phyloP scores from a whole-genome alignment of 2,329 filamentous ascomycete species.

The Pseudogymnoascus sp. region DNA sequence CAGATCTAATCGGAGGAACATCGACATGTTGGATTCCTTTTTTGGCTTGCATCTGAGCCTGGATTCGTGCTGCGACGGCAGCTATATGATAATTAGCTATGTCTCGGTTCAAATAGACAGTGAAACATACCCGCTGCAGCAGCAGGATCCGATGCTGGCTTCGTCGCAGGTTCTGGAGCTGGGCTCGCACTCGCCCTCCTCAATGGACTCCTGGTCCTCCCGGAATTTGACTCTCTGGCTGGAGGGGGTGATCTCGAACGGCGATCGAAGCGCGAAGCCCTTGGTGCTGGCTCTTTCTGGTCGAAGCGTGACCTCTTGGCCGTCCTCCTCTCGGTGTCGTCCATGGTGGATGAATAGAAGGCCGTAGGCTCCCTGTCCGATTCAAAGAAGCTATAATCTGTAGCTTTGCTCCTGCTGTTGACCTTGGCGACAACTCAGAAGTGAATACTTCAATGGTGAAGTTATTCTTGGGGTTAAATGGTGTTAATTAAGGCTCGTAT shows the following conservation, averaged over 20 bases:
- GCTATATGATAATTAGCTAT: slow-evolving; percentile 39
- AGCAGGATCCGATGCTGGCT: slow-evolving; percentile 56
- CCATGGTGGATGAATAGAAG: slow-evolving; percentile 44
- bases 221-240: slow-evolving; percentile 56
- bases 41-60: slow-evolving; percentile 74
- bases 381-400: neutral
- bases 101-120: slow-evolving; percentile 8
- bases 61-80: slow-evolving; percentile 83
- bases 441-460: neutral
- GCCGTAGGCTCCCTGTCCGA: neutral
- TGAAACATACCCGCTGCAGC: slow-evolving; percentile 63
- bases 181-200: slow-evolving; percentile 27
- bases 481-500: neutral
- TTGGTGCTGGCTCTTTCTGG: slow-evolving; percentile 75
- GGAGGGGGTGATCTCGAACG: slow-evolving; percentile 76
- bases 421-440: neutral
- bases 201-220: slow-evolving; percentile 69
- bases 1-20: slow-evolving; percentile 68
- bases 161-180: slow-evolving; percentile 32
- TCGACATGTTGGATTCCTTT: slow-evolving; percentile 88
- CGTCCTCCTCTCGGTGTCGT: slow-evolving; percentile 65
- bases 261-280: slow-evolving; percentile 77
- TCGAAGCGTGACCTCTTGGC: slow-evolving; percentile 90
- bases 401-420: neutral
- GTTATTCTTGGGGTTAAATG: neutral